phyloP scores from a whole-genome alignment of 2,329 filamentous ascomycete genomes.

The Chaetomium sp. region DNA sequence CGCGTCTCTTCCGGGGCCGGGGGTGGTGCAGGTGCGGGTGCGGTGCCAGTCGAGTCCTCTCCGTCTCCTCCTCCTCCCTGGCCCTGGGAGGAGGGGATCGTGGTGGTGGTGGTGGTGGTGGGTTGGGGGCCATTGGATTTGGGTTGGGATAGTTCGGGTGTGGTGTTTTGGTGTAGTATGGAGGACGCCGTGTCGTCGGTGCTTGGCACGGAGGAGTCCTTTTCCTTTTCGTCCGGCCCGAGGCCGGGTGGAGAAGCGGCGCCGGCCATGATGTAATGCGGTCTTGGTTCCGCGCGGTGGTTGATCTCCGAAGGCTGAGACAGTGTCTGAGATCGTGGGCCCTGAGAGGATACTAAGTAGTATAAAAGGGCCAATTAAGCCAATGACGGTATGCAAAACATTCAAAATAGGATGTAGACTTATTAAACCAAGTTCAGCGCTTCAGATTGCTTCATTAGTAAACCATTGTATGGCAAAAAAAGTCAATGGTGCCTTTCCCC shows the following conservation, averaged over 20 bases:
- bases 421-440: background rate
- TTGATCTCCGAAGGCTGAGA: background rate
- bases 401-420: background rate
- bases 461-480: background rate
- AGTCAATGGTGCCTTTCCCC: background rate
- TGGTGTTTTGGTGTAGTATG: background rate
- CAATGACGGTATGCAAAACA: background rate
- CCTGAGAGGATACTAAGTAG: too few species aligned
- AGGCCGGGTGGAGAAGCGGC: background rate
- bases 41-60: background rate
- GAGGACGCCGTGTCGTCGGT: conserved; percentile 14
- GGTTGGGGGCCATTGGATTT: background rate
- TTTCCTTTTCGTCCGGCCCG: conserved; percentile 3
- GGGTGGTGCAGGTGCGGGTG: too few species aligned
- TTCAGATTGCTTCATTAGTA: background rate
- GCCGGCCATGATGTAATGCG: background rate
- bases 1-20: conserved; percentile 37
- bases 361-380: background rate
- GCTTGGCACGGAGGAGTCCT: background rate
- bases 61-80: too few species aligned
- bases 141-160: background rate
- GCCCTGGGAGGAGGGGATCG: too few species aligned
- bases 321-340: too few species aligned
- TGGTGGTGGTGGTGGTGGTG: conserved; percentile 8
- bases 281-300: background rate